Evolutionary conservation across 83 land plant genomes (phyloP).

Genomic region (Picea engelmannii): DNA sequence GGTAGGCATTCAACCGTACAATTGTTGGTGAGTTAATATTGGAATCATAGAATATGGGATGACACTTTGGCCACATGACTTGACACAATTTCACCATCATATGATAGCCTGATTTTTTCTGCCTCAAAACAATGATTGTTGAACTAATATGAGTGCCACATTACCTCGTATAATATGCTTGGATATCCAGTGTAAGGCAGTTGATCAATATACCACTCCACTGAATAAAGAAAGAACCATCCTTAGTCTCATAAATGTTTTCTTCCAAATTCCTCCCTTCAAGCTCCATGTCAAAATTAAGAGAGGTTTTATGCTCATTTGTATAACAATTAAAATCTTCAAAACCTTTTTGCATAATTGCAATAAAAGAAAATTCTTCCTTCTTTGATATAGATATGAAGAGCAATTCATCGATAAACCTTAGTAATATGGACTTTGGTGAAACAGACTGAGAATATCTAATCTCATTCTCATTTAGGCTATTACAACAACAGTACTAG

Average conservation of each 20-base stretch:
- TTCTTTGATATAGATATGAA: conserved; percentile 83
- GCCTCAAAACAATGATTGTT: conserved; percentile 63
- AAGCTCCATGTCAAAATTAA: too few species aligned
- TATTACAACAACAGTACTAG: background rate
- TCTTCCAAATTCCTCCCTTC: conserved; percentile 8
- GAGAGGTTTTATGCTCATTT: conserved; percentile 58
- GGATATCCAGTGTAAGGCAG: conserved; percentile 78
- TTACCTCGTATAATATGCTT: conserved; percentile 97
- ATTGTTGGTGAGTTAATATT: conserved; percentile 80
- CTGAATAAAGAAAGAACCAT: conserved; percentile 82
- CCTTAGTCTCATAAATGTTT: conserved; percentile 53
- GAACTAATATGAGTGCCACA: conserved; percentile 24
- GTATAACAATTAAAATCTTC: conserved; percentile 77
- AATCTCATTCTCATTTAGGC: background rate
- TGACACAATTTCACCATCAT: conserved; percentile 12
- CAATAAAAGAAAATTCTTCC: conserved; percentile 55
- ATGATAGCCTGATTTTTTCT: conserved; percentile 42
- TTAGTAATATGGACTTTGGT: conserved; percentile 42
- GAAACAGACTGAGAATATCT: background rate
- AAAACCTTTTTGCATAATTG: conserved; percentile 71
- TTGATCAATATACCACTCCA: conserved; percentile 98
- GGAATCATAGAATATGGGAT: conserved; percentile 81
- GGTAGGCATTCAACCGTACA: conserved; percentile 82
- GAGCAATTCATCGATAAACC: conserved; percentile 87
- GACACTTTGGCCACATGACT: conserved; percentile 87